Evolutionary conservation across 2,329 filamentous ascomycete species (phyloP), one percentile per base, ranked within the genome.

Genomic region (Trichoderma afroharzianum): DNA sequence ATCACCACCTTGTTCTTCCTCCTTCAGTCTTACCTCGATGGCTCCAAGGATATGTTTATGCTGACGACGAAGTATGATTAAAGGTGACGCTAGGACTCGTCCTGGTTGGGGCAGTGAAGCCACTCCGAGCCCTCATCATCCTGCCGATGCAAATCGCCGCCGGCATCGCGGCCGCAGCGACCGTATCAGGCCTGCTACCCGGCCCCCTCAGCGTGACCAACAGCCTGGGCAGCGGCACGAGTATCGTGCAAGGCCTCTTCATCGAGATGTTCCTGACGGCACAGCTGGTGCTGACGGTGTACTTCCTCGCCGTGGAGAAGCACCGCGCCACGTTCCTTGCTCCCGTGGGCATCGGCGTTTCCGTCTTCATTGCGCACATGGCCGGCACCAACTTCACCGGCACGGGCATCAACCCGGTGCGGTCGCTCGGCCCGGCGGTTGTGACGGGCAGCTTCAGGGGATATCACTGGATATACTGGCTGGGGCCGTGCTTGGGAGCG

Each of bases 301-400:
- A 90, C 79, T 91, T 93, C 87, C 84, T 93, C 58, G 91, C 91
- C 0, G 88, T 89, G 6, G 91, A 93, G 78, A 93, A 94, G 81
- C 91, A 93, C 79, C 89, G 90, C 61, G 88, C 88, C 2, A 94
- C 92, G 0, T 93, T 87, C 77, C 81, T 93, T 1, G 92, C 92
- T 0, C 92, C 92, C 0, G 82, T 94, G 3, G 91, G 90, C 14
- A 93, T 94, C 75, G 92, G 92, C 1, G 80, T 93, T 3, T 85
- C 91, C 0, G 85, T 94, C 68, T 93, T 94, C 79, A 86, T 93
- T 58, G 82, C 82, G 12, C 81, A 86, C 77, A 78, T 85, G 61
- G 80, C 79, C 50, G 81, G 82, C 30, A 82, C 85, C 18, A 82
- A 83, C 73, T 87, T 82, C 74, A 86, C 85, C 2, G 83, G 83